Conservation (phyloP, 2,329 filamentous ascomycete genomes). For the Stachybotrys chlorohalonatus region DNA sequence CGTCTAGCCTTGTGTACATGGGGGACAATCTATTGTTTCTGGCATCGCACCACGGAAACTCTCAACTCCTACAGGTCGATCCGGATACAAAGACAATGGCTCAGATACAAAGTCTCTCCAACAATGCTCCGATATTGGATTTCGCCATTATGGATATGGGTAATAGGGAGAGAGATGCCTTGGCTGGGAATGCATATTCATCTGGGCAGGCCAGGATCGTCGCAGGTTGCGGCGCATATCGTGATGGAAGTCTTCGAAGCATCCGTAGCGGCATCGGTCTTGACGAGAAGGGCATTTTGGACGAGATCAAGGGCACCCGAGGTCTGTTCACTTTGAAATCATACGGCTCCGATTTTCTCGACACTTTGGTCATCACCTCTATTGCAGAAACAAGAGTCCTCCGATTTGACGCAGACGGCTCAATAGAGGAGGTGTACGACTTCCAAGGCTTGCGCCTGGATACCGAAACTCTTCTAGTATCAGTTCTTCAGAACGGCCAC, state of each 20-base stretch:
- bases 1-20: constrained; percentile 71
- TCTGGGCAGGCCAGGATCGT: constrained; percentile 92
- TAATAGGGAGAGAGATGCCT: constrained; percentile 66
- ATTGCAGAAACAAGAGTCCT: constrained; percentile 80
- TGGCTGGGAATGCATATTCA: constrained; percentile 77
- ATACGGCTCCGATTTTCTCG: constrained; percentile 37
- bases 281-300: constrained; percentile 75
- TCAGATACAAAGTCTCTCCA: constrained; percentile 59
- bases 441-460: constrained; percentile 64
- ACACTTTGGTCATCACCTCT: constrained; percentile 73
- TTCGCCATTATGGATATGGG: constrained; percentile 97
- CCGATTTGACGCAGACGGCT: constrained; percentile 61
- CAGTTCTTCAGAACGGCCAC: constrained; percentile 53
- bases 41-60: constrained; percentile 88
- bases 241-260: constrained; percentile 80
- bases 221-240: constrained; percentile 82
- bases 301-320: constrained; percentile 65
- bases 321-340: constrained; percentile 62
- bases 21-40: constrained; percentile 68
- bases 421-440: constrained; percentile 76
- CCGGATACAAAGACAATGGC: constrained; percentile 37
- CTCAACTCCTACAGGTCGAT: constrained; percentile 63
- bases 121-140: constrained; percentile 86
- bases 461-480: constrained; percentile 62
- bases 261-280: constrained; percentile 90